Conservation (phyloP, 2,329 filamentous ascomycete species). For the Lachnellula arida region DNA sequence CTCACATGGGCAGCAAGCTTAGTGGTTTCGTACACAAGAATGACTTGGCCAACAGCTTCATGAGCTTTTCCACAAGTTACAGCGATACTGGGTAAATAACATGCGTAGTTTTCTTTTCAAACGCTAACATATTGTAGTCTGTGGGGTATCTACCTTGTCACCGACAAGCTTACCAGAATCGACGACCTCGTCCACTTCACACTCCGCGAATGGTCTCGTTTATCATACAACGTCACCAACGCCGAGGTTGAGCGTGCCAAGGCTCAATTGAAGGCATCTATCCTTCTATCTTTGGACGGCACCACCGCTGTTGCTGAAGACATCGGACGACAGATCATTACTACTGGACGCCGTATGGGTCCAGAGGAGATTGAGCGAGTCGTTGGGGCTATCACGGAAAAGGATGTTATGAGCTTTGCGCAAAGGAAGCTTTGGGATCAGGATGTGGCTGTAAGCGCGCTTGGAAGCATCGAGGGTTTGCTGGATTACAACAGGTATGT, state of each 20-base stretch:
- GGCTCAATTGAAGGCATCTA: constrained; percentile 97
- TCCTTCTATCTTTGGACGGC: constrained; percentile 93
- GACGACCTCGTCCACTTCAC: constrained; percentile 98
- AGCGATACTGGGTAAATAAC: constrained; percentile 88
- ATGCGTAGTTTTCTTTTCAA: constrained; percentile 11
- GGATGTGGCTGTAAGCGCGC: constrained; percentile 88
- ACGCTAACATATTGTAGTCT: constrained; percentile 58
- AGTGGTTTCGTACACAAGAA: constrained; percentile 92
- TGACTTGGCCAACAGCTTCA: constrained; percentile 98
- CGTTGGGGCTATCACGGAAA: constrained; percentile 84
- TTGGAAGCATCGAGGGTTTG: constrained; percentile 82
- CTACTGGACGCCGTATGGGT: constrained; percentile 85
- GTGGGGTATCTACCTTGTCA: constrained; percentile 98
- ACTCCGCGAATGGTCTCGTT: constrained; percentile 95
- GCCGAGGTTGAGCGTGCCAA: constrained; percentile 97
- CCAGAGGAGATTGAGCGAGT: constrained; percentile 92
- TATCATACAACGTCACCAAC: constrained; percentile 81
- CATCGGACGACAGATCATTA: constrained; percentile 97
- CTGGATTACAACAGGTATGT: constrained; percentile 10
- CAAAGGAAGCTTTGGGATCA: constrained; percentile 96
- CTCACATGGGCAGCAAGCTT: constrained; percentile 97
- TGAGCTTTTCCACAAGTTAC: constrained; percentile 99
- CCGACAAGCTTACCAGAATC: constrained; percentile 78
- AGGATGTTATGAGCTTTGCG: constrained; percentile 96
- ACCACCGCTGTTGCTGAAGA: constrained; percentile 97